A percentile compares a stretch with the other conserved stretches of the same genome.
phyloP scores from a whole-genome alignment of 2,329 filamentous ascomycete species.

The Stachybotrys elegans region DNA sequence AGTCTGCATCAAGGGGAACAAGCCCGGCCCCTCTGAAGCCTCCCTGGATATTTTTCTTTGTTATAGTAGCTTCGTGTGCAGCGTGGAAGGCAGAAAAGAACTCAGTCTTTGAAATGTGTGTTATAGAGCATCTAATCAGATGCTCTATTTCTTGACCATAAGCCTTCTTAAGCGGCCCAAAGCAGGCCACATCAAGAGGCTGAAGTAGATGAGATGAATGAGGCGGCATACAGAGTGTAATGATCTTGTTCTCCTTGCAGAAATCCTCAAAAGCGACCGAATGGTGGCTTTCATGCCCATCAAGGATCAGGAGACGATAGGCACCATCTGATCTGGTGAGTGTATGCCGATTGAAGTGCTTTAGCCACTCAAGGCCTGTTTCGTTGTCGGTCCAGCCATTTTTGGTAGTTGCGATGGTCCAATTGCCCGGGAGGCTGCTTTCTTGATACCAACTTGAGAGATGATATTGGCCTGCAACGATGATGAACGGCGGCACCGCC shows the following conservation, averaged over 20 bases:
- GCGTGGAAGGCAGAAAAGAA: slow-evolving; percentile 1
- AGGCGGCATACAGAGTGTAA: slow-evolving; percentile 3
- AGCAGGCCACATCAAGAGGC: slow-evolving; percentile 21
- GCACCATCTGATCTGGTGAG: neutral
- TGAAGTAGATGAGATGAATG: slow-evolving; percentile 1
- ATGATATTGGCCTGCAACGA: slow-evolving; percentile 8
- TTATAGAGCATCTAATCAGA: slow-evolving; percentile 17
- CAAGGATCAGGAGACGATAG: neutral
- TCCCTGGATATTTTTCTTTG: slow-evolving; percentile 19
- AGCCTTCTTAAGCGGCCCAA: slow-evolving; percentile 25
- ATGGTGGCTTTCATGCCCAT: slow-evolving; percentile 1
- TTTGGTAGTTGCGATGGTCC: slow-evolving; percentile 19
- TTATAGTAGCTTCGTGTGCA: slow-evolving; percentile 20
- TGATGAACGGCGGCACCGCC: slow-evolving; percentile 8
- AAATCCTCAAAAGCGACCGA: neutral
- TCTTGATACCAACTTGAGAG: slow-evolving; percentile 13
- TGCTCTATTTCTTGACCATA: slow-evolving; percentile 23
- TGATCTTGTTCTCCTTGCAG: neutral
- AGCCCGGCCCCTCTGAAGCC: slow-evolving; percentile 25
- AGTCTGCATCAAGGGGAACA: slow-evolving; percentile 22
- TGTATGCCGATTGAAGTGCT: neutral
- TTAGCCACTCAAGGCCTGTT: neutral
- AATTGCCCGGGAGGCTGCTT: slow-evolving; percentile 18
- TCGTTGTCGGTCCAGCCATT: slow-evolving; percentile 16
- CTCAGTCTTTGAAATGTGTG: slow-evolving; percentile 1